These are phyloP conservation scores for Obba rivulosa DNA, from an alignment of 768 basidiomycete species.

Conservation along the genomic window DNA sequence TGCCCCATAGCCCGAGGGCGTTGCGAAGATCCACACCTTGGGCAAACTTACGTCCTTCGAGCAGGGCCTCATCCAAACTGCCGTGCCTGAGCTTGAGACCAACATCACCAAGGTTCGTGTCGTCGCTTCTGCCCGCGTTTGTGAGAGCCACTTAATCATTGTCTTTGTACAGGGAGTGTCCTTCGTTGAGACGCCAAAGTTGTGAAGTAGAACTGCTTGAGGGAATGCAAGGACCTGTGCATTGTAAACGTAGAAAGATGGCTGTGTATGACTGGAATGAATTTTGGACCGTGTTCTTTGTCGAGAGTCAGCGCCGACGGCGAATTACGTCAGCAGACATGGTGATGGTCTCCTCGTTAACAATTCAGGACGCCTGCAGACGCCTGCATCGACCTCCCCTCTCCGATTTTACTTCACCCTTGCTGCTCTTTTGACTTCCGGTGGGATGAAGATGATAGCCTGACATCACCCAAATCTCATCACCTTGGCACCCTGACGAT, in stretches of 20 bases:
- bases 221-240: conserved; percentile 6
- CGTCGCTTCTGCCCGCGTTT: background rate
- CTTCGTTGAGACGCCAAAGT: conserved; percentile 24
- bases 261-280: background rate
- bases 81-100: conserved; percentile 68
- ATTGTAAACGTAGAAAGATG: conserved; percentile 5
- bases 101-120: conserved; percentile 66
- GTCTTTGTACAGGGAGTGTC: conserved; percentile 22
- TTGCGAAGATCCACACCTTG: conserved; percentile 76
- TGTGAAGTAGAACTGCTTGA: conserved; percentile 11
- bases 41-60: conserved; percentile 73
- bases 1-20: conserved; percentile 61
- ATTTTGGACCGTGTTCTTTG: too few relatives aligned
- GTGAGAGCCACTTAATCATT: too few relatives aligned
- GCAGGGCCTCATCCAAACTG: conserved; percentile 69
- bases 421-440: too few relatives aligned
- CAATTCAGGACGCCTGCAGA: too few relatives aligned
- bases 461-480: too few relatives aligned
- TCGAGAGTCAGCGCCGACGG: too few relatives aligned
- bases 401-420: too few relatives aligned
- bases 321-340: too few relatives aligned
- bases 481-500: too few relatives aligned
- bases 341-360: too few relatives aligned
- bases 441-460: too few relatives aligned
- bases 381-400: too few relatives aligned